Evolutionary conservation across 2,329 filamentous ascomycete species (phyloP), one percentile per base, ranked within the genome.

Genomic region (Colletotrichum eremochloae): DNA sequence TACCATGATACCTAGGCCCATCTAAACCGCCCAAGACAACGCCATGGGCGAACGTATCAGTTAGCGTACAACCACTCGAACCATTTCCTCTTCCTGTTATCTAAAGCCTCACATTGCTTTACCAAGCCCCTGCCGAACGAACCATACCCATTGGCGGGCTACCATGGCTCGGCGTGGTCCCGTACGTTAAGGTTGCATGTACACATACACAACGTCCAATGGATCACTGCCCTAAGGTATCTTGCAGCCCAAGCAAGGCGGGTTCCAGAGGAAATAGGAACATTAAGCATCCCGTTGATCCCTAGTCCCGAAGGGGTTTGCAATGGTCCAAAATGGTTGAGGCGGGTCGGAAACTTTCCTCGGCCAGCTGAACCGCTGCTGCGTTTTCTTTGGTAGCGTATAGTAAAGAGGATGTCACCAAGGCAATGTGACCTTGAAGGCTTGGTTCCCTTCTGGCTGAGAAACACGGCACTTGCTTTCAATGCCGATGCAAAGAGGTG

Each of bases 111-210:
- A 50, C 42, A 50, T 72, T 72, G 55, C 66, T 70, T 72, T 70
- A 62, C 63, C 67, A 40, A 24, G 24, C 24, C 60, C 42, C 44
- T 63, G 52, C 40, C 36, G 38, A 63, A 31, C 24, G 20, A 24
- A 20, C 33, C 18, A 24, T 42, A 2, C 29, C 46, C 6, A 40
- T 50, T 56, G 36, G 53, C n/a, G 24, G 40, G 42, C 29, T 58
- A 40, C 44, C 24, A 70, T 66, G 60, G 66, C 60, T 57, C 50
- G 55, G 66, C 60, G 33, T 69, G 48, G 24, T 46, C 36, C 65
- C 65, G 65, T 33, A 31, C 55, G 31, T 69, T 70, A 69, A 72
- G 48, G 70, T 72, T 69, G 60, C 66, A 70, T 61, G 40, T 48
- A 55, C 53, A 65, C 55, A 48, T 55, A 65, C 33, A 36, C 55